Base-by-base conservation (phyloP, 345 rosid species). In the Abelmoschus esculentus region DNA sequence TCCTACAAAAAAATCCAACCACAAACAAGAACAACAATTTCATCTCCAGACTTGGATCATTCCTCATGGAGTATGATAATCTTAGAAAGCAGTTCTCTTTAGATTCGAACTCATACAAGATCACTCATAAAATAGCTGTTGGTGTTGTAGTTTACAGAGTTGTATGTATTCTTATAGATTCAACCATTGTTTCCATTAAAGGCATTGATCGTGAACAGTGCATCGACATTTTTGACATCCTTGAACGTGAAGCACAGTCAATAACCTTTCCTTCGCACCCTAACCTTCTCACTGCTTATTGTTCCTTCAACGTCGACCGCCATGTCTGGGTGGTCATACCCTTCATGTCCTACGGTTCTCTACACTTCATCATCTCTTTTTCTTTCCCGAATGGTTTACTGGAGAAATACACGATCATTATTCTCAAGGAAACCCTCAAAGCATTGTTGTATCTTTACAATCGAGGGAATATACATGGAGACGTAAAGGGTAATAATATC, bases 141-240 rank as follows among this genome's bases (percentile, higher is more conserved):
- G 97, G 97, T 44, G 89, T 90, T 7, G 42, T 80, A 0, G 97
- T 93, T 32, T 89, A 89, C 87, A 90, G 86, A 53, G 92, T 93
- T 64, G 62, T 75, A 55, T 90, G 98, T 71, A 61, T 85, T 7
- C 96, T 91, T 0, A 67, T 79, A 76, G 82, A 83, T 56, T 84
- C 90, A 2, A 65, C 71, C 1, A 58, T 82, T 0, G 97, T 92
- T 2, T 93, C 98, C 54, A 90, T 90, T 69, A 93, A 93, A 78
- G 82, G 92, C 71, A 90, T 93, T 42, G 83, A 93, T 75, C 89
- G 90, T 31, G 98, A 89, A 64, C 83, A 73, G 77, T 89, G 86
- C 83, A 90, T 89, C 52, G 87, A 90, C 6, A 53, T 83, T 0
- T 36, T 36, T 1, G 40, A 36, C 8, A 80, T 89, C 66, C 87